Conservation (phyloP, 106 monocot species). For the Allium sativum region DNA sequence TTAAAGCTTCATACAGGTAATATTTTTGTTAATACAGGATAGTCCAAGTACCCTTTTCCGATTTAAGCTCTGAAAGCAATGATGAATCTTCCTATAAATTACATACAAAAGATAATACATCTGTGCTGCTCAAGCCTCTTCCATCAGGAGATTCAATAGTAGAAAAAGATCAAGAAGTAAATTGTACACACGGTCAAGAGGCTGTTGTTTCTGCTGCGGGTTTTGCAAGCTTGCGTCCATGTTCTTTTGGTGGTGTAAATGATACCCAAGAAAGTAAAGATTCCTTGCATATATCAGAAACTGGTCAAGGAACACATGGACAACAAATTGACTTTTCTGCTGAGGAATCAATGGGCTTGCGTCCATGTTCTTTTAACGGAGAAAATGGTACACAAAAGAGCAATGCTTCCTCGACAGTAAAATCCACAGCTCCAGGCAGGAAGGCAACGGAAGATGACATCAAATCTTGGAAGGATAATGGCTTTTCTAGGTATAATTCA, state of each 20-base stretch:
- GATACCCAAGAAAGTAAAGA: neutral
- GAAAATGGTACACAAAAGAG: slow-evolving; percentile 11
- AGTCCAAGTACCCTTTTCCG: slow-evolving; percentile 43
- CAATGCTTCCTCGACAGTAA: slow-evolving; percentile 13
- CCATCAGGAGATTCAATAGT: neutral
- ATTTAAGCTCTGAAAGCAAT: slow-evolving; percentile 18
- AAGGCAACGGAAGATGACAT: slow-evolving; percentile 37
- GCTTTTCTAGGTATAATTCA: slow-evolving; percentile 63
- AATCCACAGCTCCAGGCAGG: slow-evolving; percentile 41
- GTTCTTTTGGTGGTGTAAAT: too few relatives aligned
- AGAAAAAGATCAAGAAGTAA: too few relatives aligned
- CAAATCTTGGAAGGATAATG: slow-evolving; percentile 56
- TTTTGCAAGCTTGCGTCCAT: too few relatives aligned
- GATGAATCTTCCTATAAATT: slow-evolving; percentile 5
- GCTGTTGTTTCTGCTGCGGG: too few relatives aligned
- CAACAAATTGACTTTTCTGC: neutral
- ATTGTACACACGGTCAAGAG: too few relatives aligned
- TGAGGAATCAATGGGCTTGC: neutral
- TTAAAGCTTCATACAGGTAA: neutral
- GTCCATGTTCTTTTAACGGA: slow-evolving; percentile 8
- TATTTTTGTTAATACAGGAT: slow-evolving; percentile 30
- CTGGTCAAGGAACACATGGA: slow-evolving; percentile 14
- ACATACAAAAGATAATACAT: neutral
- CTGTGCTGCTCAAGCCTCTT: neutral
- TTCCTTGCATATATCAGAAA: slow-evolving; percentile 13